These are phyloP conservation scores for Pleurotus pulmonarius DNA, from an alignment of 768 basidiomycete genomes.

Conservation along the genomic window DNA sequence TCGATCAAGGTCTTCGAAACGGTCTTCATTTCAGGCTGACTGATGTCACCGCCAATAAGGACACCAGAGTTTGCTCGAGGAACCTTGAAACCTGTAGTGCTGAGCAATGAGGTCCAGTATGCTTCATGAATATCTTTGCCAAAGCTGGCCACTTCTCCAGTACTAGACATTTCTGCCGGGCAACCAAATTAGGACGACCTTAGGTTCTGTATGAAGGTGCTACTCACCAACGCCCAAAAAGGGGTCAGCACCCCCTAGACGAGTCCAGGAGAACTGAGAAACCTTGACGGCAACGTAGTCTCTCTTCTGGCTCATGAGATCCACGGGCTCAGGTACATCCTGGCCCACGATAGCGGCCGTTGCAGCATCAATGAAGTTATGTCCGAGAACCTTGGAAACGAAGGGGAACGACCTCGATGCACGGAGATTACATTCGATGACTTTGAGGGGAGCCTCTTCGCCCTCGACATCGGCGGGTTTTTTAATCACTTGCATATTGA, in stretches of 20 bases:
- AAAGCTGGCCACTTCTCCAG: constrained; percentile 96
- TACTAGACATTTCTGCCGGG: constrained; percentile 89
- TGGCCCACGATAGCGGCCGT: constrained; percentile 83
- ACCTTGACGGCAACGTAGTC: constrained; percentile 97
- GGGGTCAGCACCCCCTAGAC: constrained; percentile 92
- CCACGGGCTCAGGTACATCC: constrained; percentile 86
- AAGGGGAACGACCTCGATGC: constrained; percentile 99
- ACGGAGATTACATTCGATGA: constrained; percentile 98
- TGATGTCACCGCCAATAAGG: constrained; percentile 87
- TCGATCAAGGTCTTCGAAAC: constrained; percentile 79
- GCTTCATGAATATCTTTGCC: constrained; percentile 93
- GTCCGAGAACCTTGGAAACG: constrained; percentile 95
- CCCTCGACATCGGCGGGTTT: constrained; percentile 53
- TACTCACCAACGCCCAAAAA: constrained; percentile 89
- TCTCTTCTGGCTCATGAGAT: constrained; percentile 84
- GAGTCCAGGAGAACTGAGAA: constrained; percentile 98
- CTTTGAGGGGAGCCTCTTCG: constrained; percentile 75
- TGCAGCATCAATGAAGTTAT: constrained; percentile 95
- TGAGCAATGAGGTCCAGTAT: constrained; percentile 92
- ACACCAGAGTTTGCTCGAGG: constrained; percentile 84
- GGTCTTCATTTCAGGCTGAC: constrained; percentile 79
- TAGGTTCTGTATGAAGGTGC: not conserved
- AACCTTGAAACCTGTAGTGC: constrained; percentile 93
- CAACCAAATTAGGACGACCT: not conserved
- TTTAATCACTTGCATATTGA: constrained; percentile 99